These are phyloP conservation scores for Penicillium dipodomyicola DNA, from an alignment of 495 filamentous ascomycete species.

Conservation along the genomic window DNA sequence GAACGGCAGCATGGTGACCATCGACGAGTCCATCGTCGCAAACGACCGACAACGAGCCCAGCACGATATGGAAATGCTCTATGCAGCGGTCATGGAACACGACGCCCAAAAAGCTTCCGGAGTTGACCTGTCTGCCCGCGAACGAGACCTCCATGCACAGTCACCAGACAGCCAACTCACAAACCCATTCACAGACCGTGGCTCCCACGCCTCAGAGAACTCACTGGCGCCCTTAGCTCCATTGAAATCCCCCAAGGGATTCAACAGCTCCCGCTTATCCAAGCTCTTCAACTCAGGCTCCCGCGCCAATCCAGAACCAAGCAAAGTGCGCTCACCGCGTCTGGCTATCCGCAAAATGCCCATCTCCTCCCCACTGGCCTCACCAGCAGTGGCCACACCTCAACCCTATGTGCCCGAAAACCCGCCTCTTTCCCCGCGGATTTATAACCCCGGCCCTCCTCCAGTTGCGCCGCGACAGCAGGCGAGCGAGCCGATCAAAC, in stretches of 20 bases:
- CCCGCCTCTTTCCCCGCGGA: slow-evolving; percentile 55
- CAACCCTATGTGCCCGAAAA: slow-evolving; percentile 48
- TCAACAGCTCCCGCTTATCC: slow-evolving; percentile 38
- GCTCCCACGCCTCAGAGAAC: slow-evolving; percentile 20
- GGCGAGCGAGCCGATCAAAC: slow-evolving; percentile 19
- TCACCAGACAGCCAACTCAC: slow-evolving; percentile 39
- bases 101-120: slow-evolving; percentile 64
- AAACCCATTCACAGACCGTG: slow-evolving; percentile 42
- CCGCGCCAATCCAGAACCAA: slow-evolving; percentile 53
- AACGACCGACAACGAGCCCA: slow-evolving; percentile 70
- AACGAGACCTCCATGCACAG: slow-evolving; percentile 25
- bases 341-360: slow-evolving; percentile 52
- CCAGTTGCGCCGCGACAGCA: slow-evolving; percentile 38
- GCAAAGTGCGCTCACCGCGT: slow-evolving; percentile 52
- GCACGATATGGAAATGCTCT: slow-evolving; percentile 82
- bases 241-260: slow-evolving; percentile 28
- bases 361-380: slow-evolving; percentile 58
- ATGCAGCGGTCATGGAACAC: slow-evolving; percentile 87
- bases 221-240: slow-evolving; percentile 17
- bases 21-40: slow-evolving; percentile 74
- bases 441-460: slow-evolving; percentile 58
- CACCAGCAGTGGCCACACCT: slow-evolving; percentile 41
- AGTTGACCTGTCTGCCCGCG: slow-evolving; percentile 16
- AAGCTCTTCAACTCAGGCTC: slow-evolving; percentile 54
- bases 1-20: slow-evolving; percentile 54